Evolutionary conservation across 2,329 filamentous ascomycete species (phyloP), one percentile per base, ranked within the genome.

Genomic region (Fusarium tjaetaba): DNA sequence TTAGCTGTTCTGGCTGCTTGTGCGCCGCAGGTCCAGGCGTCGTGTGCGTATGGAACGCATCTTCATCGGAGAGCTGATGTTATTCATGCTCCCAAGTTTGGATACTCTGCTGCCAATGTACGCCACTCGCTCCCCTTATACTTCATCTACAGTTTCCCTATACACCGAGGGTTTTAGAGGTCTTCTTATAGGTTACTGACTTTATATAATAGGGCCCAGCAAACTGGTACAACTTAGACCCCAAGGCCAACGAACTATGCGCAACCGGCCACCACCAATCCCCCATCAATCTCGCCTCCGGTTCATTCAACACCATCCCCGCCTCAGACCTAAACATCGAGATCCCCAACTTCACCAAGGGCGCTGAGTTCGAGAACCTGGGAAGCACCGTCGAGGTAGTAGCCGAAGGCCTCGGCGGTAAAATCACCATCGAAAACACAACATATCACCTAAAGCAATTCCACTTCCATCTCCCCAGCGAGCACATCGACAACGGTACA

Each of bases 391-490:
- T 89, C 42, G 84, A 88, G 76, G 85, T 88, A 49, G 67, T 80
- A 9, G 78, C 86, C 28, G 82, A 84, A 32, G 86, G 38, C 4
- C 53, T 71, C n/a, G 71, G 85, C 56, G 87, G 87, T 36, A 86
- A 82, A 16, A 83, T 88, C 7, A 81, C 73, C 0, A 77, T 86
- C 30, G 80, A 75, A 4, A 82, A 81, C 36, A 78, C 79, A 22
- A 76, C 81, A 22, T 89, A 85, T 78, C 76, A 72, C 0, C 81
- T 90, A 20, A 80, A 80, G 52, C 88, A 90, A 73, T 90, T 90
- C 81, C 89, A 90, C 79, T 88, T 90, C 81, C 89, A 91, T 76
- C 87, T 87, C 0, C 88, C 89, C 1, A 87, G 87, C 48, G 89
- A 91, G 82, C 89, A 91, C 74, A 84, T 85, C 52, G 81, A 90